These are phyloP conservation scores for Heliocybe sulcata DNA, from an alignment of 1,284 basidiomycete species.

Conservation along the genomic window DNA sequence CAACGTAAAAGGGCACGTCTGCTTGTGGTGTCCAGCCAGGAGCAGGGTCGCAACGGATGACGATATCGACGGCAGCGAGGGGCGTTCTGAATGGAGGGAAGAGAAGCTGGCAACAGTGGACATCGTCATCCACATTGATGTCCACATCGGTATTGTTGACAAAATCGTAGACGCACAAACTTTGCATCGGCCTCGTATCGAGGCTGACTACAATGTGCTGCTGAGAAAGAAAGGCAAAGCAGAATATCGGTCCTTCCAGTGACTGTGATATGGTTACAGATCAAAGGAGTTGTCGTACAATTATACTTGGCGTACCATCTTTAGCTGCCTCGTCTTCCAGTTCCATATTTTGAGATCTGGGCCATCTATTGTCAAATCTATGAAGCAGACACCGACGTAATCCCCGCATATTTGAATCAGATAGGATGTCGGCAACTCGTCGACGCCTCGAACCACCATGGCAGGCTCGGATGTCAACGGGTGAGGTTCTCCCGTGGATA, in stretches of 20 bases:
- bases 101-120: conserved; percentile 30
- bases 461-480: conserved; percentile 28
- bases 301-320: conserved; percentile 31
- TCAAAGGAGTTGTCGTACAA: background rate
- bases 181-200: conserved; percentile 1
- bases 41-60: conserved; percentile 51
- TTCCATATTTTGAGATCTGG: conserved; percentile 53
- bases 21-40: conserved; percentile 33
- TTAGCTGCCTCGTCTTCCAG: conserved; percentile 43
- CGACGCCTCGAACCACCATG: conserved; percentile 22
- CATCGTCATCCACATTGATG: conserved; percentile 17
- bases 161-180: conserved; percentile 5
- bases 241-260: conserved; percentile 25
- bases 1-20: conserved; percentile 41
- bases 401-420: conserved; percentile 43
- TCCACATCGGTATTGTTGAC: conserved; percentile 6
- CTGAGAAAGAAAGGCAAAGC: conserved; percentile 40
- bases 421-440: conserved; percentile 20
- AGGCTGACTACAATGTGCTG: conserved; percentile 29
- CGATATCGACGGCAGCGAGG: conserved; percentile 24
- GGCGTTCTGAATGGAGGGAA: conserved; percentile 27
- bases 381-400: conserved; percentile 39
- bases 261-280: conserved; percentile 5
- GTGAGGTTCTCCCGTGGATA: conserved; percentile 41
- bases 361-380: conserved; percentile 17